phyloP scores from a whole-genome alignment of 306 rosid genomes.

The Malus fusca region DNA sequence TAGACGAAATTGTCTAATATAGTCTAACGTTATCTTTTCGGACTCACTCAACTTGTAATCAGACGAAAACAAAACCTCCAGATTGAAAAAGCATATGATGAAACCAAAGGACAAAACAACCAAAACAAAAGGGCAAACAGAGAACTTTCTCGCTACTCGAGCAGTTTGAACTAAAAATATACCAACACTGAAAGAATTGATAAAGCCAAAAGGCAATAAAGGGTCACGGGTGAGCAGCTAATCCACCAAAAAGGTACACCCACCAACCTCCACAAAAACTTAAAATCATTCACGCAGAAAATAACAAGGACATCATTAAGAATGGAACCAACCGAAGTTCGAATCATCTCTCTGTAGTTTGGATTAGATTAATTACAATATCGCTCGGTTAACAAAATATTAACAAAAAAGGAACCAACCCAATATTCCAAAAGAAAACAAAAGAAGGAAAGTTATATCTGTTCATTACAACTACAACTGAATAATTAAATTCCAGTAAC shows the following conservation, averaged over 20 bases:
- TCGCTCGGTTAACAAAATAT: not conserved
- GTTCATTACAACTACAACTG: not conserved
- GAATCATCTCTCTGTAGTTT: not conserved
- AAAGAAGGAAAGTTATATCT: not conserved
- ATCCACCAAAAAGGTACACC: not conserved
- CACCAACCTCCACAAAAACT: not conserved
- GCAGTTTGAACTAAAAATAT: not conserved
- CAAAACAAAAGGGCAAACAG: not conserved
- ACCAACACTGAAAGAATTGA: not conserved
- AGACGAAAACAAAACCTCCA: not conserved
- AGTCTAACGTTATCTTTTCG: not conserved
- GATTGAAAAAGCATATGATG: not conserved
- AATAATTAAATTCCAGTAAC: not conserved
- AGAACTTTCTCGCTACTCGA: not conserved
- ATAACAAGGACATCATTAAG: not conserved
- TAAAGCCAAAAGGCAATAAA: not conserved
- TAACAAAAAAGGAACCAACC: not conserved
- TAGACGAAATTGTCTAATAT: not conserved
- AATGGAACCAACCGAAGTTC: not conserved
- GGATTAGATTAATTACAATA: not conserved
- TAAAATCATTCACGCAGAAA: not conserved
- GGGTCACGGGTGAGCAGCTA: constrained; percentile 9
- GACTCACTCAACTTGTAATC: not conserved
- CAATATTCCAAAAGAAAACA: not conserved
- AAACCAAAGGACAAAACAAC: not conserved